Conservation (phyloP, 441 rosid species). For the Hura crepitans region DNA sequence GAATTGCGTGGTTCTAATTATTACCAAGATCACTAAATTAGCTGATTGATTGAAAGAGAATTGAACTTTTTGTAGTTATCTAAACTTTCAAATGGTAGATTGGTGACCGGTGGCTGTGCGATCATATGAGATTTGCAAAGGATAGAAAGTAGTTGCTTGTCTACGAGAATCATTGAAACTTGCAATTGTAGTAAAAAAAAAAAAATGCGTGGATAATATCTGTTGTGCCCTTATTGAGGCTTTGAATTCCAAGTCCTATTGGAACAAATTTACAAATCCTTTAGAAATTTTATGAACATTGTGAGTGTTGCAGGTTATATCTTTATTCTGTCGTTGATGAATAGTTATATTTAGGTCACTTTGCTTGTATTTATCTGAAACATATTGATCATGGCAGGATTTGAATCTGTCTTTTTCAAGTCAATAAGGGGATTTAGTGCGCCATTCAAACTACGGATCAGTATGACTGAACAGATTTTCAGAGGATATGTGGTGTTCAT, state of each 20-base stretch:
- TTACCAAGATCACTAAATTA: background rate
- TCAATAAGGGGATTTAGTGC: conserved; percentile 12
- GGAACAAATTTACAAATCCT: background rate
- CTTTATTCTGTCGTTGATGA: conserved; percentile 10
- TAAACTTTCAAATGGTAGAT: background rate
- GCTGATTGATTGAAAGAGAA: conserved; percentile 13
- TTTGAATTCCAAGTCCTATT: background rate
- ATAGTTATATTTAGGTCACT: background rate
- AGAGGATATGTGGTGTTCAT: conserved; percentile 17
- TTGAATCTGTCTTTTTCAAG: conserved; percentile 33
- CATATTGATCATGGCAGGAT: conserved; percentile 32
- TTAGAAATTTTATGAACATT: background rate
- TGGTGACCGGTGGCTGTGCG: background rate
- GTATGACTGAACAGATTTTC: conserved; percentile 33
- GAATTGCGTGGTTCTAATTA: background rate
- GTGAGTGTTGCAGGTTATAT: background rate
- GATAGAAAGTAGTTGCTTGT: background rate
- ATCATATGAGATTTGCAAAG: background rate
- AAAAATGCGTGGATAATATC: background rate
- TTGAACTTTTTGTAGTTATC: conserved; percentile 6
- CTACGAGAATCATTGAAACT: background rate
- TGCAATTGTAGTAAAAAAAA: background rate
- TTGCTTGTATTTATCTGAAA: conserved; percentile 19
- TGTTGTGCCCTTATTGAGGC: background rate
- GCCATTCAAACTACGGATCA: conserved; percentile 25